phyloP scores from a whole-genome alignment of 1,284 basidiomycete genomes.

The Austroboletus niveus region DNA sequence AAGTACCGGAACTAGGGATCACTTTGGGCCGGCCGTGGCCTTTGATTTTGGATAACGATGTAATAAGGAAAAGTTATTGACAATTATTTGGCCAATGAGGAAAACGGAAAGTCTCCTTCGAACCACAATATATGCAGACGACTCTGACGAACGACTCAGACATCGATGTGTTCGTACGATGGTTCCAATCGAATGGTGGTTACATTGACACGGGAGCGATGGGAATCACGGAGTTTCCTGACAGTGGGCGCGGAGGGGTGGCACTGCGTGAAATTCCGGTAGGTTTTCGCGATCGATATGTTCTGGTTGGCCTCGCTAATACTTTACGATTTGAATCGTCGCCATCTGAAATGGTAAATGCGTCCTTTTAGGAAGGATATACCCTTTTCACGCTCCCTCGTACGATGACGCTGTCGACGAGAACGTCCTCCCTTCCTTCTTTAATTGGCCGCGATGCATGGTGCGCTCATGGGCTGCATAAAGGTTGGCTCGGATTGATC shows the following conservation, averaged over 20 bases:
- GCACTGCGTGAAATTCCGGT: slow-evolving; percentile 74
- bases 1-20: no score
- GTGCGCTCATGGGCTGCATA: slow-evolving; percentile 55
- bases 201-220: slow-evolving; percentile 41
- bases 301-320: not conserved
- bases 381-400: slow-evolving; percentile 85
- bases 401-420: slow-evolving; percentile 72
- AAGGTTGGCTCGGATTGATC: slow-evolving; percentile 87
- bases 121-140: not conserved
- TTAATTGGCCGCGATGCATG: slow-evolving; percentile 62
- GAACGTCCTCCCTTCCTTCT: slow-evolving; percentile 66
- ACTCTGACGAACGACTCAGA: slow-evolving; percentile 5
- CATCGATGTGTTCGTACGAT: slow-evolving; percentile 35
- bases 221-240: slow-evolving; percentile 51
- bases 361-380: slow-evolving; percentile 55
- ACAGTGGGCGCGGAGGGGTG: slow-evolving; percentile 68
- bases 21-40: no score
- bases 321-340: not conserved
- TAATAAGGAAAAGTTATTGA: not conserved
- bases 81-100: slow-evolving; percentile 2
- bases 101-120: not conserved
- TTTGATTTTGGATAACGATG: not conserved
- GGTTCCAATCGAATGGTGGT: slow-evolving; percentile 46
- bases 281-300: slow-evolving; percentile 21
- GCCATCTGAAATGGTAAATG: not conserved